Percentiles rank a stretch among this genome's conserved stretches.
Conservation (phyloP, 73 alveolate species). For the Paramecium sexaurelia region DNA sequence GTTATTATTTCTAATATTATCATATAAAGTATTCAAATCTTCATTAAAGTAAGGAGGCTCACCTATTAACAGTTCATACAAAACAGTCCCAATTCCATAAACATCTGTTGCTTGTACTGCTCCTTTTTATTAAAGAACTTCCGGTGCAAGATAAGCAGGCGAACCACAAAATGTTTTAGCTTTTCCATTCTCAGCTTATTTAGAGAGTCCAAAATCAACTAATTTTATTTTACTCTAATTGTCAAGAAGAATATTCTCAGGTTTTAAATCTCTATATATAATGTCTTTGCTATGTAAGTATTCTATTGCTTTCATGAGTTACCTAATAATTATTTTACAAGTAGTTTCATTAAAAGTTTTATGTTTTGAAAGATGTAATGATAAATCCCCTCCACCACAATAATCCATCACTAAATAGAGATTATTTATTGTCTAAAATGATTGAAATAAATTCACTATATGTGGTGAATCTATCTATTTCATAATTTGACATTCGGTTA, state of each 20-base stretch:
- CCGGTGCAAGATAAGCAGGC: constrained; percentile 89
- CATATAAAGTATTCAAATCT: constrained; percentile 85
- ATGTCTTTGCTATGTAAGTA: constrained; percentile 76
- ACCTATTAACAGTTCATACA: constrained; percentile 97
- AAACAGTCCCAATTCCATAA: constrained; percentile 80
- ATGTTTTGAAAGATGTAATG: constrained; percentile 67
- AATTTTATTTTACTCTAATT: constrained; percentile 73
- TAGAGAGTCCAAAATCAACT: constrained; percentile 84
- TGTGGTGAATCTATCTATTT: constrained; percentile 72
- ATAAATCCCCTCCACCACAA: constrained; percentile 82
- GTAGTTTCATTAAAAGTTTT: constrained; percentile 67
- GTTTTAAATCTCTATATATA: constrained; percentile 83
- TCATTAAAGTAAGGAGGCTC: constrained; percentile 94
- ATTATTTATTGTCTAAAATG: constrained; percentile 79
- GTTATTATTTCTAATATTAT: constrained; percentile 88
- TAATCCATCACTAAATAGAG: constrained; percentile 84
- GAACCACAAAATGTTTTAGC: constrained; percentile 82
- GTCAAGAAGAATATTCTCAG: constrained; percentile 78
- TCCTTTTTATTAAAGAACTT: constrained; percentile 73
- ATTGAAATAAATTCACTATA: constrained; percentile 70
- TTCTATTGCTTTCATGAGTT: constrained; percentile 78
- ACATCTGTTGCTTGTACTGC: constrained; percentile 82
- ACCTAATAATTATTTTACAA: constrained; percentile 72
- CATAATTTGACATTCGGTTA: constrained; percentile 76
- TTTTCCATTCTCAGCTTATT: constrained; percentile 68